Base-by-base conservation (phyloP, 257 asterid species). In the Mitragyna speciosa region DNA sequence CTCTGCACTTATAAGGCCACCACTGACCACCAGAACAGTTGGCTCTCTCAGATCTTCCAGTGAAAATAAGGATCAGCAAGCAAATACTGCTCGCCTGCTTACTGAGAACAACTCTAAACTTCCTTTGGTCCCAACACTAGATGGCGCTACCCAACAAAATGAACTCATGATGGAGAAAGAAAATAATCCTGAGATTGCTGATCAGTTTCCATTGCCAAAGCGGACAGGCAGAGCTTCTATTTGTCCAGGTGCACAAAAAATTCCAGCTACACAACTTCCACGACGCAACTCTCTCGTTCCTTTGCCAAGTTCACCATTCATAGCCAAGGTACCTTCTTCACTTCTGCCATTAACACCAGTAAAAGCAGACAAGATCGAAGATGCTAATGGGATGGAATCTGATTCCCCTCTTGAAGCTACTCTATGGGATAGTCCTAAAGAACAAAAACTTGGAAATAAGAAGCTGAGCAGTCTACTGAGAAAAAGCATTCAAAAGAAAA, bases 231-330 rank as follows among this genome's bases (percentile, higher is more conserved):
- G 90, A 81, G 87, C 84, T 80, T 87, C 90, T 54, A 33, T 87
- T 61, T 85, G 85, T 51, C 83, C 88, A 20, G 70, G 48, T 73
- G 70, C 80, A 6, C 78, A 81, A 54, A 81, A 68, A 81, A 81
- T 83, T 64, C 82, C 84, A 30, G 64, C 87, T 59, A 33, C 85
- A 56, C 86, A 87, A 49, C 82, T 87, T 75, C 90, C 87, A 39
- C 84, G 96, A 0, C 91, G 97, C 24, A 85, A 88, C 90, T 88
- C 99, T 70, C 87, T 96, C 67, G 87, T 95, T 59, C 99, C 97
- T 45, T 76, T 86, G 77, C 94, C 96, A 61, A 86, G 87, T 78
- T 63, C 80, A 39, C 83, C 82, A 26, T 85, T 74, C 52, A 75
- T 76, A 54, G 63, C 92, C 39, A 93, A 83, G 89, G 75, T 82